Percentiles rank a stretch among this genome's conserved stretches.
These are phyloP conservation scores for Oryza meridionalis DNA, from an alignment of 176 grass and related monocot species.

Conservation along the genomic window DNA sequence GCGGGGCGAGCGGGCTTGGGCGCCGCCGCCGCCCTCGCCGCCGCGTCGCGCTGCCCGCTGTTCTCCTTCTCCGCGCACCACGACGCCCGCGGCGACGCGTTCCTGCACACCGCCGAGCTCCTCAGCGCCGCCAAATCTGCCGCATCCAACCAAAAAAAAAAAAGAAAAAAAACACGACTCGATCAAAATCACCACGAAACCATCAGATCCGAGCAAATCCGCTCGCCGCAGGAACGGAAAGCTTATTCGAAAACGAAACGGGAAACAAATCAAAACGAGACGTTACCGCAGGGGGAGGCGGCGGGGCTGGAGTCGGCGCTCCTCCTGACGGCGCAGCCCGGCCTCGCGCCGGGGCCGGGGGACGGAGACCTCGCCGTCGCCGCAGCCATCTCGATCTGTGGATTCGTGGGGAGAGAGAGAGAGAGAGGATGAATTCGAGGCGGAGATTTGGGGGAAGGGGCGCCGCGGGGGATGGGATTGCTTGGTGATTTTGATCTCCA, in stretches of 20 bases:
- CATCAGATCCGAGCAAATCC: not conserved
- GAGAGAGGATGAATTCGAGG: not conserved
- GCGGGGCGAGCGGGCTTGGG: slow-evolving; percentile 34
- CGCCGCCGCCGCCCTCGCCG: not conserved
- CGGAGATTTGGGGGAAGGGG: not conserved
- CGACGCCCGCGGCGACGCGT: slow-evolving; percentile 30
- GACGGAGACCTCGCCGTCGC: slow-evolving; percentile 52
- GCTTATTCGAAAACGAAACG: too few relatives aligned
- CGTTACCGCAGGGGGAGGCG: slow-evolving; percentile 8
- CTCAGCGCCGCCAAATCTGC: slow-evolving; percentile 55
- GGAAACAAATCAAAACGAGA: not conserved
- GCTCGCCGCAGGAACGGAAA: not conserved
- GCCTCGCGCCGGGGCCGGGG: slow-evolving; percentile 33
- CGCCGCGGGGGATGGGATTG: not conserved
- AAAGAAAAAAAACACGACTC: not conserved
- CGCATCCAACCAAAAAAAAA: not conserved
- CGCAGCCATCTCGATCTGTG: slow-evolving; percentile 30
- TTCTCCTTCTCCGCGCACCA: slow-evolving; percentile 67
- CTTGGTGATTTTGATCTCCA: not conserved
- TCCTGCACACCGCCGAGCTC: slow-evolving; percentile 39
- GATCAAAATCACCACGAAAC: not conserved
- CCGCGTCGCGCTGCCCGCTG: slow-evolving; percentile 46
- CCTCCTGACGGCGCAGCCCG: slow-evolving; percentile 35
- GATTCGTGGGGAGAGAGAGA: not conserved
- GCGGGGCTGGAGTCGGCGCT: slow-evolving; percentile 56